A percentile compares a stretch with the other conserved stretches of the same genome.
Evolutionary conservation across 208 protist species (phyloP).

Genomic region (Acanthamoeba lenticulata): DNA sequence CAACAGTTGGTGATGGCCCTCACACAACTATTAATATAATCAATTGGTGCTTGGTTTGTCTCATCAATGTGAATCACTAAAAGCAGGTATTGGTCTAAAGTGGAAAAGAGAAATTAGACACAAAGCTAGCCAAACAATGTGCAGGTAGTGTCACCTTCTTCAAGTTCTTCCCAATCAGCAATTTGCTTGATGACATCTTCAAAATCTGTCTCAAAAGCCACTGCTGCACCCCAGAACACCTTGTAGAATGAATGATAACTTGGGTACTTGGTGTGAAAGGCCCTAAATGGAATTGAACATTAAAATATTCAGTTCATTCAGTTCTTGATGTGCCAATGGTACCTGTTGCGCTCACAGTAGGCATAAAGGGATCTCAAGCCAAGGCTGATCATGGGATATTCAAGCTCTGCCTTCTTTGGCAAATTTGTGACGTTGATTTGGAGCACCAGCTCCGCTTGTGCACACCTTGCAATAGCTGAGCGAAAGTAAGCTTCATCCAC

Average conservation of each 20-base stretch:
- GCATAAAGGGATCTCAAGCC: slow-evolving; percentile 9
- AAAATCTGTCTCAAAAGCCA: slow-evolving; percentile 2
- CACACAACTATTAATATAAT: slow-evolving; percentile 28
- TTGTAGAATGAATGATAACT: slow-evolving; percentile 57
- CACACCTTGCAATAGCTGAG: neutral
- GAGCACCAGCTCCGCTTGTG: neutral
- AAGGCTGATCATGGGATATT: neutral
- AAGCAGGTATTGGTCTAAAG: neutral
- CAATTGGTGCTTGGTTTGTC: slow-evolving; percentile 31
- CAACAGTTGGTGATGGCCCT: slow-evolving; percentile 46
- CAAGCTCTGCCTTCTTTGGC: neutral
- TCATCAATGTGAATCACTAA: slow-evolving; percentile 56
- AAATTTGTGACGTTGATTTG: neutral
- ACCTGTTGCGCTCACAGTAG: slow-evolving; percentile 30
- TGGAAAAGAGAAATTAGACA: neutral
- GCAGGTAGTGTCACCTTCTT: neutral
- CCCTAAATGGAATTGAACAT: no score
- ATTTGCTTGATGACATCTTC: neutral
- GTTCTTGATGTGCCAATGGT: no score
- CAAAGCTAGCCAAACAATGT: no score
- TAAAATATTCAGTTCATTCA: no score
- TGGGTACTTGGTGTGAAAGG: neutral
- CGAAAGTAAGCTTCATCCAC: neutral
- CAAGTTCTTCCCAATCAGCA: neutral
- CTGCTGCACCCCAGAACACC: neutral